Evolutionary conservation across 257 asterid species (phyloP), one percentile per base, ranked within the genome.

Genomic region (Paulownia fortunei): DNA sequence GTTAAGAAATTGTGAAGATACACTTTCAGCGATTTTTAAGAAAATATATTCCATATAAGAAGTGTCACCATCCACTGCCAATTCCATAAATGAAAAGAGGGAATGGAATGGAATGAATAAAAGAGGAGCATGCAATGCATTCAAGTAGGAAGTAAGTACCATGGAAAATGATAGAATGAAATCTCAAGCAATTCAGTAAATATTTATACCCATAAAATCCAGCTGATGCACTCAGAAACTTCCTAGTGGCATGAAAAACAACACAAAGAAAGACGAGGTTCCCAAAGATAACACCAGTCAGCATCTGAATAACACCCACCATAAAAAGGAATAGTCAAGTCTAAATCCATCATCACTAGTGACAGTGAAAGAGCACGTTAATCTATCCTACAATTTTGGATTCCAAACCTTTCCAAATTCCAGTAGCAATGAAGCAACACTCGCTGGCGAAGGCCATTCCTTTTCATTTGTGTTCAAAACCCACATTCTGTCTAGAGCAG

Each of bases 401-500:
- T 66, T 77, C 15, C 77, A 21, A 78, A 93, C 97, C 97, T 91
- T 86, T 73, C 85, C 88, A 47, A 74, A 81, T 49, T 62, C 84
- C 83, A 83, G 51, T 24, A 81, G 21, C 63, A 86, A 76, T 59
- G 91, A 86, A 78, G 71, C 59, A 81, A 73, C 80, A 80, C 77
- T 76, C 36, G 36, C 69, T 13, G 87, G 80, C 19, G 76, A 80
- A 77, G 39, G 59, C 84, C 75, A 60, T 72, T 85, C 90, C 70
- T 71, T 81, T 67, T 79, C 86, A 61, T 56, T 84, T 59, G 77
- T 80, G 77, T 82, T 80, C 75, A 88, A 83, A 34, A 75, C 85
- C 93, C 87, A 84, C 74, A 80, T 83, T 82, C 84, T 83, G 74
- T 91, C 98, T 92, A 74, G 23, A 70, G 67, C 49, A 80, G 93